Percentiles rank a stretch among this genome's conserved stretches.
Evolutionary conservation across 257 asterid genomes (phyloP).

Genomic region (Solanum rostratum): DNA sequence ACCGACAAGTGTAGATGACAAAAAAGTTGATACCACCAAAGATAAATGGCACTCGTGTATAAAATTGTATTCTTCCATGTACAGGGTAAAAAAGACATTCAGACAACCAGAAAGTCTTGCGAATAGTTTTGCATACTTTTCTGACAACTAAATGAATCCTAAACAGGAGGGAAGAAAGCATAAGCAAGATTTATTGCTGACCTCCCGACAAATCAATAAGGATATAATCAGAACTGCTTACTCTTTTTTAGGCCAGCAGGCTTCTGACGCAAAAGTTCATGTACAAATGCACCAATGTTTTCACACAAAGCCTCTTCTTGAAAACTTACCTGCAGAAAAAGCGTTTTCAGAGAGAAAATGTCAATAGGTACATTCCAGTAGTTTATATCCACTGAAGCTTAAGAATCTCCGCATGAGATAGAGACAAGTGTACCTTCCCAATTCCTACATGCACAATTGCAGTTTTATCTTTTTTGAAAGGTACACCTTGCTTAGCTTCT

Average conservation of each 20-base stretch:
- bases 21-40: background rate
- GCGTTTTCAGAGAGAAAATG: background rate
- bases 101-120: background rate
- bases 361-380: background rate
- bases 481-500: conserved; percentile 61
- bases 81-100: background rate
- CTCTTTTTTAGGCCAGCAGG: conserved; percentile 95
- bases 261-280: conserved; percentile 82
- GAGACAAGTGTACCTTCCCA: conserved; percentile 62
- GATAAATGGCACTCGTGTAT: background rate
- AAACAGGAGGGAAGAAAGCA: background rate
- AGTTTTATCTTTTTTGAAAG: conserved; percentile 86
- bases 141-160: background rate
- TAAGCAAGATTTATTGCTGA: background rate
- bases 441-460: conserved; percentile 93
- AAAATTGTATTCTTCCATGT: background rate
- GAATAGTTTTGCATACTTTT: background rate
- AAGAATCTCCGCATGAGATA: background rate
- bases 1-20: background rate
- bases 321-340: conserved; percentile 55
- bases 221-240: conserved; percentile 27
- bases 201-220: background rate
- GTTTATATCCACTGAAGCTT: background rate
- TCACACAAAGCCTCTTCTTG: conserved; percentile 73
- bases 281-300: conserved; percentile 81